Base-by-base conservation (phyloP, 2,329 filamentous ascomycete genomes). In the Pseudogymnoascus sp. region DNA sequence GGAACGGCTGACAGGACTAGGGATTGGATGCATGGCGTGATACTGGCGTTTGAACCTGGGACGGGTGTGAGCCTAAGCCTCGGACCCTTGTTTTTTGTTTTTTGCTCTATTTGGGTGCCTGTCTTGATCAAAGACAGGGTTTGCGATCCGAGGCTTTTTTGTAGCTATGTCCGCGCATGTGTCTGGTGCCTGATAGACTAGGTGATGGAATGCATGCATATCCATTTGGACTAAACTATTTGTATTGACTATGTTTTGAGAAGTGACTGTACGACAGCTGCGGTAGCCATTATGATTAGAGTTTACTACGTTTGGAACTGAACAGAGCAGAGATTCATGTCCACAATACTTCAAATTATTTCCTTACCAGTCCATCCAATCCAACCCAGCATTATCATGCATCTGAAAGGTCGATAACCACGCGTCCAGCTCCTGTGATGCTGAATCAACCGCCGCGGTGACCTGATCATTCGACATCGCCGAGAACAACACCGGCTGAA, bases 381-480 rank as follows among this genome's bases (percentile, higher is more conserved):
- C 68, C 36, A 71, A 62, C 2, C 64, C 68, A 21, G 63, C 61
- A n/a, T 63, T 64, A 24, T 70, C 68, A 37, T 68, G 64, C 41
- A 68, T 64, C 58, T 67, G 65, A 17, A 70, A 65, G 26, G 63
- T 63, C 1, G 63, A 62, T 21, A 67, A 39, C 50, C 61, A 67
- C 9, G 39, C 68, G 7, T 84, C 81, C 64, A 87, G 82, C 13
- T 81, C 79, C 26, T 84, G 81, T 3, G 81, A 84, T 0, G 84
- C 82, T 64, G 83, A 81, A 67, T 85, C 86, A 29, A 88, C 78
- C 4, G 85, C 83, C 65, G 87, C 84, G 4, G 84, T 79, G 54
- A 88, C 85, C 68, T 89, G 84, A 62, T 86, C 80, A 62, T 87
- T 84, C 0, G 85, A 88, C 86, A 89, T 89, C 33, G 84, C 77